A percentile compares a stretch with the other conserved stretches of the same genome.
Evolutionary conservation across 768 basidiomycete species (phyloP).

Genomic region (Leccinum variicolor): DNA sequence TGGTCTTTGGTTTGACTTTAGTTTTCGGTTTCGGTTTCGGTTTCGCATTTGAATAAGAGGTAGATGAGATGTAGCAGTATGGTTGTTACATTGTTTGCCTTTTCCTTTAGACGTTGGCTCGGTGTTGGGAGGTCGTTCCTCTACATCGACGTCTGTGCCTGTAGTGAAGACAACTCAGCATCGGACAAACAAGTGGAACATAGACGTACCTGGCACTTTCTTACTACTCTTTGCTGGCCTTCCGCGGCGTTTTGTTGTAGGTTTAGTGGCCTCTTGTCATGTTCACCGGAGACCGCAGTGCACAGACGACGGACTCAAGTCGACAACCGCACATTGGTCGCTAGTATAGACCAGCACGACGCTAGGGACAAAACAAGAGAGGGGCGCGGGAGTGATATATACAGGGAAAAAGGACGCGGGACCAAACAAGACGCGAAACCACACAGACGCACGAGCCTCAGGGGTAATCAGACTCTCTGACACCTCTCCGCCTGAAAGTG

Average conservation of each 20-base stretch:
- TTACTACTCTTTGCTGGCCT: conserved; percentile 11
- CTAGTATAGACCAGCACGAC: too few relatives aligned
- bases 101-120: conserved; percentile 11
- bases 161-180: neutral
- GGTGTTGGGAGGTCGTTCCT: neutral
- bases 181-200: neutral
- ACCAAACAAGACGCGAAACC: too few relatives aligned
- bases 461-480: too few relatives aligned
- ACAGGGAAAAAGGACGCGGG: too few relatives aligned
- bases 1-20: neutral
- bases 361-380: too few relatives aligned
- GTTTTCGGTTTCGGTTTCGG: neutral
- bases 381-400: too few relatives aligned
- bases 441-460: too few relatives aligned
- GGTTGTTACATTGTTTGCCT: neutral
- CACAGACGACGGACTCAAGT: too few relatives aligned
- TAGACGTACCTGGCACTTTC: conserved; percentile 7
- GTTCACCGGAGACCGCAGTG: too few relatives aligned
- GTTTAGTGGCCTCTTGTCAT: neutral
- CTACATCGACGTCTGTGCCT: conserved; percentile 3
- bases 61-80: conserved; percentile 1
- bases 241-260: conserved; percentile 17
- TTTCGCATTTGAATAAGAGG: conserved; percentile 4
- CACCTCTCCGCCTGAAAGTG: neutral
- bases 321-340: too few relatives aligned